phyloP scores from a whole-genome alignment of 2,329 filamentous ascomycete genomes.

The Trichoderma endophyticum region DNA sequence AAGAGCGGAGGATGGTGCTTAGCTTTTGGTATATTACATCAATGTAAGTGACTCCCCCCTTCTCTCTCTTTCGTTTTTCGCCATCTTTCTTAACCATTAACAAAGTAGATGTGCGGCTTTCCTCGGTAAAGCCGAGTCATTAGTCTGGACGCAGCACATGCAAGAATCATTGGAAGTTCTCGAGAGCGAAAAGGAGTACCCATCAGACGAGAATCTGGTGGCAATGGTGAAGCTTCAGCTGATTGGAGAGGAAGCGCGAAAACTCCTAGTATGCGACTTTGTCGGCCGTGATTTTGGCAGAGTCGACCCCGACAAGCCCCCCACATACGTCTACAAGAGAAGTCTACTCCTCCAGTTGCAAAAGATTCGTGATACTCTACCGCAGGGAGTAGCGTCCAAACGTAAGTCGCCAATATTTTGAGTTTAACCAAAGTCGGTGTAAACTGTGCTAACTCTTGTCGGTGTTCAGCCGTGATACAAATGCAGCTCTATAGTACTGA shows the following conservation, averaged over 20 bases:
- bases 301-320: slow-evolving; percentile 26
- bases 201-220: slow-evolving; percentile 48
- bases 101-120: slow-evolving; percentile 34
- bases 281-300: slow-evolving; percentile 31
- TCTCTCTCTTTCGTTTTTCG: not conserved
- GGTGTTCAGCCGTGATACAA: slow-evolving; percentile 31
- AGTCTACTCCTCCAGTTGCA: slow-evolving; percentile 30
- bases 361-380: slow-evolving; percentile 26
- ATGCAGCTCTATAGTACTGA: slow-evolving; percentile 32
- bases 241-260: slow-evolving; percentile 39
- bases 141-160: slow-evolving; percentile 58
- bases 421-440: not conserved
- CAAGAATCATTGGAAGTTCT: slow-evolving; percentile 54
- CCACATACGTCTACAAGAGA: slow-evolving; percentile 34
- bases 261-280: slow-evolving; percentile 31
- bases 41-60: slow-evolving; percentile 27
- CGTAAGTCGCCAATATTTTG: slow-evolving; percentile 24
- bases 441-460: not conserved
- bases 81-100: not conserved
- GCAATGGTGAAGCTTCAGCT: slow-evolving; percentile 38
- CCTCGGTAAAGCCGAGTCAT: slow-evolving; percentile 46
- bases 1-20: slow-evolving; percentile 49
- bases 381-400: slow-evolving; percentile 26
- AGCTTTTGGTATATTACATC: slow-evolving; percentile 44
- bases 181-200: slow-evolving; percentile 42